These are phyloP conservation scores for Stachybotrys chlorohalonatus DNA, from an alignment of 2,329 filamentous ascomycete species.

Conservation along the genomic window DNA sequence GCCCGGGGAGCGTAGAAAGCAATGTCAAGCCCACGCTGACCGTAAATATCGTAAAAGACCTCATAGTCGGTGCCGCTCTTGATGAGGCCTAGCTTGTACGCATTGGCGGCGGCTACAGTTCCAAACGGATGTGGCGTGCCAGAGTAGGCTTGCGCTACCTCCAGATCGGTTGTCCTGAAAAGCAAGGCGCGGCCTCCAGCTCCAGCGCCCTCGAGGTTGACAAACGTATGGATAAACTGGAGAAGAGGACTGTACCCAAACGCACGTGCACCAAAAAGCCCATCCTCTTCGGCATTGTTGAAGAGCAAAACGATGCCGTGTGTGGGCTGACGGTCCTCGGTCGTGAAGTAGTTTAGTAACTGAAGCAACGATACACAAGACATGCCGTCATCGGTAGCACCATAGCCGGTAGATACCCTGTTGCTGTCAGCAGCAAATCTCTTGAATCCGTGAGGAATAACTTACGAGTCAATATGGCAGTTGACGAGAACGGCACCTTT, in stretches of 20 bases:
- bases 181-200: slow-evolving; percentile 81
- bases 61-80: slow-evolving; percentile 84
- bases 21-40: slow-evolving; percentile 81
- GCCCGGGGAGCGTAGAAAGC: slow-evolving; percentile 83
- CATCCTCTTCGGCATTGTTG: slow-evolving; percentile 96
- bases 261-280: slow-evolving; percentile 74
- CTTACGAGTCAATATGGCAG: slow-evolving; percentile 76
- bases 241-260: slow-evolving; percentile 78
- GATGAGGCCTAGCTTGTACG: slow-evolving; percentile 71
- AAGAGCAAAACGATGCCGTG: slow-evolving; percentile 76
- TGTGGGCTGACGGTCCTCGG: slow-evolving; percentile 59
- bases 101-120: slow-evolving; percentile 71
- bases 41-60: slow-evolving; percentile 68
- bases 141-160: slow-evolving; percentile 73
- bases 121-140: slow-evolving; percentile 70
- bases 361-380: slow-evolving; percentile 82
- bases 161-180: slow-evolving; percentile 80
- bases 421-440: neutral
- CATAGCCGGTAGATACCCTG: slow-evolving; percentile 82
- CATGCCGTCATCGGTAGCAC: slow-evolving; percentile 89
- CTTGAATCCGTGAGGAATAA: neutral
- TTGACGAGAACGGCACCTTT: slow-evolving; percentile 83
- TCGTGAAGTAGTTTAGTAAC: slow-evolving; percentile 78
- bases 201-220: slow-evolving; percentile 92
- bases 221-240: slow-evolving; percentile 73